Evolutionary conservation across 1,139 yeast species (phyloP), one percentile per base, ranked within the genome.

Genomic region (Barnettozyma hawaiiensis): DNA sequence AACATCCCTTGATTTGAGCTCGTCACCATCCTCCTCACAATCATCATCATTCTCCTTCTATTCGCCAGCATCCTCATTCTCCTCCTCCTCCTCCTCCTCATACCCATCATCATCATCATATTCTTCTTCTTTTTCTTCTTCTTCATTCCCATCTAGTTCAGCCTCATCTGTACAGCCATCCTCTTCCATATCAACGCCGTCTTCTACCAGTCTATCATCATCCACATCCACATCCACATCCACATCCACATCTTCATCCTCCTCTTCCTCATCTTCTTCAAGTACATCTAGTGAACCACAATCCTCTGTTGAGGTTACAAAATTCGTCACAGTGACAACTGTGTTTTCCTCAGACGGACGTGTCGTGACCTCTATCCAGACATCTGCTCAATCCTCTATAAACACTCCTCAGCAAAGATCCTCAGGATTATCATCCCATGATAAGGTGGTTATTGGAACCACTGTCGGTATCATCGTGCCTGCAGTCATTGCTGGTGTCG

Each of bases 391-490:
- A 7, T 22, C 43, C 3, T n/a, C 52, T 2, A 22, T 47, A 18
- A 19, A 43, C 3, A 19, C 36, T 7, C 16, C 35, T 5, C 6
- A 23, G 10, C 5, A 26, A 4, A 12, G 26, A 5, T 22, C 50
- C 1, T 34, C 47, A 0, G 59, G 59, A 2, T 41, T 56, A 10
- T 42, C 55, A 2, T 41, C 47, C 4, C 40, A 43, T 10, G 43
- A 50, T 14, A 54, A 50, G 31, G 50, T 54, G 16, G 32, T 56
- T 32, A 37, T 56, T 24, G 60, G 60, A 3, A 54, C 58, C 41
- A 52, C 50, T 9, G 60, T 56, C 6, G 60, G 60, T 39, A 56
- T 56, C 8, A 49, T 54, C 3, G 40, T 41, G 0, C 60, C 60
- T 2, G 49, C 46, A 1, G 10, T 55, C 2, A 28, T 53, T 6